These are phyloP conservation scores for Diaporthe citri DNA, from an alignment of 2,329 filamentous ascomycete species.

Conservation along the genomic window DNA sequence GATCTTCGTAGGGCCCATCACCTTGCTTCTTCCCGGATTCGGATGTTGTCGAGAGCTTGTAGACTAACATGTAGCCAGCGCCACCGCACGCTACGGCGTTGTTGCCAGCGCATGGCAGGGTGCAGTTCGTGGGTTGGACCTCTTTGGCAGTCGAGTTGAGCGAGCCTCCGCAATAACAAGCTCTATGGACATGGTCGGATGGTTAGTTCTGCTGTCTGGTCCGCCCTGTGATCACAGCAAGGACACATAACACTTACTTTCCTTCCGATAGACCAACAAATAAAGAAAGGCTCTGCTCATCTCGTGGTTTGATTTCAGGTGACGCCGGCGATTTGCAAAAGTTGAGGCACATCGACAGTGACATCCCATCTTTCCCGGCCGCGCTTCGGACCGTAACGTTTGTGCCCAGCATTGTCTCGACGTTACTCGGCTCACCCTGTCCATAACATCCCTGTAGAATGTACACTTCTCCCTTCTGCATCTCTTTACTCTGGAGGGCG, in stretches of 20 bases:
- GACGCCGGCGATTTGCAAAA: conserved; percentile 1
- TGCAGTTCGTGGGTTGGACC: conserved; percentile 8
- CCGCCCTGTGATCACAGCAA: not conserved
- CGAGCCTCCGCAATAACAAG: conserved; percentile 35
- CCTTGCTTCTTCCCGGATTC: not conserved
- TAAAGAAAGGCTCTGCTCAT: not conserved
- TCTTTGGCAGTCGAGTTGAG: conserved; percentile 2
- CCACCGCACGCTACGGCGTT: conserved; percentile 30
- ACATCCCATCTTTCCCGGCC: not conserved
- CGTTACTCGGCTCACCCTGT: not conserved
- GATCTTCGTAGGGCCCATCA: not conserved
- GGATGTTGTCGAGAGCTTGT: not conserved
- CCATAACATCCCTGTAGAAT: conserved; percentile 36
- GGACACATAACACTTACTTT: not conserved
- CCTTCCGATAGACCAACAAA: conserved; percentile 34
- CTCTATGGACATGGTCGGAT: not conserved
- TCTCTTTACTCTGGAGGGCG: not conserved
- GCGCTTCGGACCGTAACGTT: not conserved
- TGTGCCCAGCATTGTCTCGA: conserved; percentile 18
- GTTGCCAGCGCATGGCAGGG: conserved; percentile 17
- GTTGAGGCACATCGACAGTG: conserved; percentile 30
- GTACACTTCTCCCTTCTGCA: conserved; percentile 1
- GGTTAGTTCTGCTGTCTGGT: conserved; percentile 2
- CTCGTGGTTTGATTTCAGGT: not conserved
- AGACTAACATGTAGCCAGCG: conserved; percentile 16